A percentile compares a stretch with the other conserved stretches of the same genome.
Evolutionary conservation across 2,329 filamentous ascomycete species (phyloP).

Genomic region (Exserohilum rostratum): DNA sequence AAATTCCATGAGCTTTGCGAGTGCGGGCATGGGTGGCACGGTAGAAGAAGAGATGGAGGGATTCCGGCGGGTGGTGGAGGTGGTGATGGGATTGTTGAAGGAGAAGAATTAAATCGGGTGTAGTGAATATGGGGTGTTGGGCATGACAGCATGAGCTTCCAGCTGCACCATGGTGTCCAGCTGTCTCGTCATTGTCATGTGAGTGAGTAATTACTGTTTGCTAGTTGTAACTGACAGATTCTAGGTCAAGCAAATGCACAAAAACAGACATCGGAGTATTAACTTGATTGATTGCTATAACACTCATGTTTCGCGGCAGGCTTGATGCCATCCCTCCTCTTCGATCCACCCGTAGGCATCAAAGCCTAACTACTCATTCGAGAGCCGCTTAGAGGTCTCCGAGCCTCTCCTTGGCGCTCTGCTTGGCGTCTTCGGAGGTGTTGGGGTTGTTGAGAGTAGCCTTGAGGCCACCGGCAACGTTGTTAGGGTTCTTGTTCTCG

Average conservation of each 20-base stretch:
- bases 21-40: slow-evolving; percentile 75
- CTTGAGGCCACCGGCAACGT: slow-evolving; percentile 51
- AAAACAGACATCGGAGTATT: background rate
- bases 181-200: background rate
- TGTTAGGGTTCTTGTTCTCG: slow-evolving; percentile 59
- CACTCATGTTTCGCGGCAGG: background rate
- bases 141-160: no score
- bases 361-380: background rate
- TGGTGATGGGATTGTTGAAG: slow-evolving; percentile 64
- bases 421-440: slow-evolving; percentile 62
- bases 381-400: slow-evolving; percentile 37
- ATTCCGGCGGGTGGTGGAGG: slow-evolving; percentile 74
- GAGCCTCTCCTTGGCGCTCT: slow-evolving; percentile 60
- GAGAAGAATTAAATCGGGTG: slow-evolving; percentile 4
- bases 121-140: background rate
- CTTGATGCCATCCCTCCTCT: background rate
- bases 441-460: slow-evolving; percentile 63
- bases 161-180: no score
- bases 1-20: slow-evolving; percentile 80
- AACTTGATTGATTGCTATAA: background rate
- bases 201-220: background rate
- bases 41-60: slow-evolving; percentile 95
- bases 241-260: background rate
- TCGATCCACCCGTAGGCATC: slow-evolving; percentile 1
- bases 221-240: background rate